Evolutionary conservation across 225 moss, liverwort and hornwort species (phyloP).

Genomic region (Marchantia paleacea): DNA sequence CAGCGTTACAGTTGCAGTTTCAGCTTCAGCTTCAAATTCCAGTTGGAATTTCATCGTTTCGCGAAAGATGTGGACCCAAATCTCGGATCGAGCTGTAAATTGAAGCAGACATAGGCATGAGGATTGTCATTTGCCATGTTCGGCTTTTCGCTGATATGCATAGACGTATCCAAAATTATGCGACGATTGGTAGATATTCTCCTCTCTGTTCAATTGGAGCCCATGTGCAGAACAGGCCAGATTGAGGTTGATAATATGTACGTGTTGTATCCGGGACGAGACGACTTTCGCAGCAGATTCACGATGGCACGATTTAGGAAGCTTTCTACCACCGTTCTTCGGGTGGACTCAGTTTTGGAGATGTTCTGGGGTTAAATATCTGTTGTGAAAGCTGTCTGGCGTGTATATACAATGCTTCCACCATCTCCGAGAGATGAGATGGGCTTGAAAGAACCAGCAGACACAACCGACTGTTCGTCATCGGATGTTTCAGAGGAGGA

Average conservation of each 20-base stretch:
- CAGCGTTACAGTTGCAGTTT: neutral
- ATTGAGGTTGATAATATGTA: no score
- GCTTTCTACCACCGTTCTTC: neutral
- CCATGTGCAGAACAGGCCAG: no score
- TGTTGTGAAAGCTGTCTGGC: neutral
- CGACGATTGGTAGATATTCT: no score
- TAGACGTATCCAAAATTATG: no score
- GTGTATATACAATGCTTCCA: neutral
- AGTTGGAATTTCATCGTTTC: neutral
- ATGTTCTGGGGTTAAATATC: neutral
- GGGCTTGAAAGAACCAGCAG: neutral
- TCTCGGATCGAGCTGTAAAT: neutral
- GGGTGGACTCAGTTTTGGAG: neutral
- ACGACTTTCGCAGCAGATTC: no score
- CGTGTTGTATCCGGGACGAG: no score
- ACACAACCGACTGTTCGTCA: neutral
- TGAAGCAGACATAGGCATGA: no score
- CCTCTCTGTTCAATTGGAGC: no score
- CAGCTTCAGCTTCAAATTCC: neutral
- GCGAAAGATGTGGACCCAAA: no score
- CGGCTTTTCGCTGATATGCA: no score
- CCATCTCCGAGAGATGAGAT: neutral
- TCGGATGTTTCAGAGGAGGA: neutral
- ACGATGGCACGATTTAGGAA: neutral
- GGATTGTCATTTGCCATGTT: no score